Conservation (phyloP, 2,329 filamentous ascomycete species). For the Lasiodiplodia sp. region DNA sequence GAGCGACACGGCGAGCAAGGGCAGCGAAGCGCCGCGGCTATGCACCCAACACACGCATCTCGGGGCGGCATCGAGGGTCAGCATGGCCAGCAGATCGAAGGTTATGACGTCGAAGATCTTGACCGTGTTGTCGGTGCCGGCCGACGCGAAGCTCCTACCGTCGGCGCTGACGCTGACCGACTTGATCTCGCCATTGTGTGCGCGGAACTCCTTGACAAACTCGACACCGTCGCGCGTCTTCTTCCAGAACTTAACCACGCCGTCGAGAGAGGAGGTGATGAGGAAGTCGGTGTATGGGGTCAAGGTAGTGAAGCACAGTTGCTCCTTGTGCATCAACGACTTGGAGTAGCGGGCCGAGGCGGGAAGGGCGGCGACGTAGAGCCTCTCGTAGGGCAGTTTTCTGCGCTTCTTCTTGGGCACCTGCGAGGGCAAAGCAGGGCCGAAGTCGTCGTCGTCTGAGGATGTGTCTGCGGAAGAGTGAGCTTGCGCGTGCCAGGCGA, state of each 20-base stretch:
- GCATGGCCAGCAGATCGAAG: conserved; percentile 71
- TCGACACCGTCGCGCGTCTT: conserved; percentile 90
- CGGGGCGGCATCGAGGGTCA: conserved; percentile 78
- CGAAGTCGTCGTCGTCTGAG: conserved; percentile 86
- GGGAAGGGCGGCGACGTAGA: conserved; percentile 90
- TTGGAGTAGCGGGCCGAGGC: conserved; percentile 84
- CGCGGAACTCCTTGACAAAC: conserved; percentile 97
- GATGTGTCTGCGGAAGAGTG: conserved; percentile 62
- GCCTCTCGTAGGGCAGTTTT: conserved; percentile 90
- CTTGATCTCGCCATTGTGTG: conserved; percentile 84
- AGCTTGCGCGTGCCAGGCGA: neutral
- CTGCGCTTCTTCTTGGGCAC: conserved; percentile 87
- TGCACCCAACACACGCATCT: conserved; percentile 93
- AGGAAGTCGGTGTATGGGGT: conserved; percentile 93
- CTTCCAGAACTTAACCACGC: conserved; percentile 99
- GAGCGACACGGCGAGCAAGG: conserved; percentile 83
- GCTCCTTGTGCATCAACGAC: conserved; percentile 98
- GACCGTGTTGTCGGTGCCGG: conserved; percentile 77
- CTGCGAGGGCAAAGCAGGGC: conserved; percentile 84
- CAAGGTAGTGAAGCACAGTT: conserved; percentile 84
- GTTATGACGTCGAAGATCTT: conserved; percentile 83
- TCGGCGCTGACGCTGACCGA: conserved; percentile 87
- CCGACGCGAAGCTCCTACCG: conserved; percentile 91
- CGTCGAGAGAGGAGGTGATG: conserved; percentile 91
- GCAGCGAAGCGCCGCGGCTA: conserved; percentile 83